These are phyloP conservation scores for Boletus huronensis DNA, from an alignment of 768 basidiomycete genomes.

Conservation along the genomic window DNA sequence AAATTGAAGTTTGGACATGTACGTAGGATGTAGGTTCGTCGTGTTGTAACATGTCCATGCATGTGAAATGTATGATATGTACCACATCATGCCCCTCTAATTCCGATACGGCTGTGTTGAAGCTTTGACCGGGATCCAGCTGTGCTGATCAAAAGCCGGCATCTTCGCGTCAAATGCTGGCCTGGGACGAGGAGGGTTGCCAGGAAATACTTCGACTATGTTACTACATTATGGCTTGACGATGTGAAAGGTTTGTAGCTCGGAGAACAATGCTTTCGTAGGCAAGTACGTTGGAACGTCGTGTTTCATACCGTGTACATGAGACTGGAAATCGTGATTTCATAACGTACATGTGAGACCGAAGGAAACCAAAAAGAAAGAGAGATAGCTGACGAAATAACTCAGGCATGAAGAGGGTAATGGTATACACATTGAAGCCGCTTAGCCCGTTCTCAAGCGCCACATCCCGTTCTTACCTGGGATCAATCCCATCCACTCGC, in stretches of 20 bases:
- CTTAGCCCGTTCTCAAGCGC: conserved; percentile 54
- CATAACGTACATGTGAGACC: neutral
- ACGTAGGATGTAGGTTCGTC: neutral
- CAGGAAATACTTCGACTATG: neutral
- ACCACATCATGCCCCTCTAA: neutral
- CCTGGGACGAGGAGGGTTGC: neutral
- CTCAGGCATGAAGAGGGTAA: neutral
- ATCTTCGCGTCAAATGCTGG: too few relatives aligned
- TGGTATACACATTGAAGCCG: neutral
- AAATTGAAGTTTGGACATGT: neutral
- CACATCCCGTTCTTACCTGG: conserved; percentile 57
- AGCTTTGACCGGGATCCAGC: neutral
- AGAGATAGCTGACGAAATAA: neutral
- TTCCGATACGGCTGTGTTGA: neutral
- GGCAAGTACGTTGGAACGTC: neutral
- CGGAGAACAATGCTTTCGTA: neutral
- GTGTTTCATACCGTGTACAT: conserved; percentile 3
- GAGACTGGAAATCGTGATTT: neutral
- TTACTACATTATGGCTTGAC: neutral
- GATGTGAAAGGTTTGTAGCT: neutral
- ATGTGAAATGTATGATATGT: neutral
- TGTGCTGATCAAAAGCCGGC: neutral
- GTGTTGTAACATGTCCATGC: neutral
- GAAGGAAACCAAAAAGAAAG: neutral
- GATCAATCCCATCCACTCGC: conserved; percentile 51